A percentile compares a stretch with the other conserved stretches of the same genome.
Conservation (phyloP, 306 rosid species). For the Dalbergia oliveri region DNA sequence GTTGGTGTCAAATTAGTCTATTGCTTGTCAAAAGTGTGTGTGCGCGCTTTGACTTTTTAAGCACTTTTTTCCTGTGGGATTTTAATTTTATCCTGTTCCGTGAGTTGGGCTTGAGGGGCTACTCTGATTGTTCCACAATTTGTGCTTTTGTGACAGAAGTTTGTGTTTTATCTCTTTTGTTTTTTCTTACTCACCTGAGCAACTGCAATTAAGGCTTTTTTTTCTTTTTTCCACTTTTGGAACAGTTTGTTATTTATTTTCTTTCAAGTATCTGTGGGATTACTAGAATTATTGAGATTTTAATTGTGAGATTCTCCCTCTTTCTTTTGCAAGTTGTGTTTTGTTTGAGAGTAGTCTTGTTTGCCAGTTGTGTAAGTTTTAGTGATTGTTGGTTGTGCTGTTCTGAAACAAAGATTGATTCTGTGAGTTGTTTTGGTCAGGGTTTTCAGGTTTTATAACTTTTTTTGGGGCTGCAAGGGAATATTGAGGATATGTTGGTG, state of each 20-base stretch:
- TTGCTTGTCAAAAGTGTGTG: conserved; percentile 27
- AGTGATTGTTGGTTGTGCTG: conserved; percentile 2
- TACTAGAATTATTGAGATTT: background rate
- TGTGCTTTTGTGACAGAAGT: conserved; percentile 18
- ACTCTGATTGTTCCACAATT: conserved; percentile 31
- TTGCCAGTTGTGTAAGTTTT: conserved; percentile 7
- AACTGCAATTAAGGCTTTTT: conserved; percentile 35
- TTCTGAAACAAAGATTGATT: conserved; percentile 17
- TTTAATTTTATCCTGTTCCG: conserved; percentile 27
- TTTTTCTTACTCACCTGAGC: background rate
- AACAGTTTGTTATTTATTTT: too few species aligned
- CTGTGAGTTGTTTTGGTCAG: conserved; percentile 23
- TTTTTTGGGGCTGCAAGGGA: conserved; percentile 18
- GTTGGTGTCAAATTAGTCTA: conserved; percentile 42
- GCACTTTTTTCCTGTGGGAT: conserved; percentile 1
- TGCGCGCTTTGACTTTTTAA: conserved; percentile 46
- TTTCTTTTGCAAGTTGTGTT: conserved; percentile 13
- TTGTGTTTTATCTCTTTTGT: background rate
- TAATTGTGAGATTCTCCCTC: conserved; percentile 8
- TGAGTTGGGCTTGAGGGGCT: conserved; percentile 34
- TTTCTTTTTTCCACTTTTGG: too few species aligned
- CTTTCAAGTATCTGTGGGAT: background rate
- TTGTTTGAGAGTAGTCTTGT: conserved; percentile 18
- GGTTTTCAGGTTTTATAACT: conserved; percentile 32
- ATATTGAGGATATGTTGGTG: conserved; percentile 19